Base-by-base conservation (phyloP, 2,329 filamentous ascomycete species). In the Volutella citrinella region DNA sequence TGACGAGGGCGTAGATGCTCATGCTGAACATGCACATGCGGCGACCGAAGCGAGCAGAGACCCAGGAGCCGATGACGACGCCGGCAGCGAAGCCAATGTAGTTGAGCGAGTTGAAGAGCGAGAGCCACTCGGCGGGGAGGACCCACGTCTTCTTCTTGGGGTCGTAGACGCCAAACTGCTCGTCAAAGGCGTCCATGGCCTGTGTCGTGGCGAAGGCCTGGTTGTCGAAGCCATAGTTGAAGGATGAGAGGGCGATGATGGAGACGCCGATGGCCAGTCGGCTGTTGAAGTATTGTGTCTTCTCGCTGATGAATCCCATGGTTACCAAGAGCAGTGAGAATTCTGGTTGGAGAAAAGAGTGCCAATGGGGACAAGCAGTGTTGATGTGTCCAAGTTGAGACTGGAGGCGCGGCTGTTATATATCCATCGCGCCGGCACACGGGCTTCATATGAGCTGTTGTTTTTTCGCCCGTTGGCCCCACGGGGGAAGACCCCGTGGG, bases 221-320 rank as follows among this genome's bases (percentile, higher is more conserved):
- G 25, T 64, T 61, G 32, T 65, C 62, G 13, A 66, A 63, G 18
- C 62, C 61, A 54, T 63, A 66, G 34, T 64, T 66, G 35, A 65
- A 57, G 1, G 52, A 52, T 0, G 58, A 63, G 5, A 65, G 40
- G 10, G 60, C 61, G 20, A 65, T 59, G n/a, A n/a, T n/a, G n/a
- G n/a, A n/a, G n/a, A n/a, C n/a, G n/a, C n/a, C n/a, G n/a, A n/a
- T n/a, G n/a, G n/a, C n/a, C n/a, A n/a, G n/a, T n/a, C n/a, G n/a
- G n/a, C n/a, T n/a, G n/a, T n/a, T n/a, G n/a, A n/a, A n/a, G n/a
- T n/a, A n/a, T n/a, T n/a, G n/a, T n/a, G n/a, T n/a, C n/a, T n/a
- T n/a, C n/a, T n/a, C n/a, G n/a, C n/a, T n/a, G n/a, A n/a, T n/a
- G n/a, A n/a, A n/a, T n/a, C n/a, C n/a, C n/a, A n/a, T n/a, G n/a